Base-by-base conservation (phyloP, 106 monocot species). In the Dendrobium nobile region DNA sequence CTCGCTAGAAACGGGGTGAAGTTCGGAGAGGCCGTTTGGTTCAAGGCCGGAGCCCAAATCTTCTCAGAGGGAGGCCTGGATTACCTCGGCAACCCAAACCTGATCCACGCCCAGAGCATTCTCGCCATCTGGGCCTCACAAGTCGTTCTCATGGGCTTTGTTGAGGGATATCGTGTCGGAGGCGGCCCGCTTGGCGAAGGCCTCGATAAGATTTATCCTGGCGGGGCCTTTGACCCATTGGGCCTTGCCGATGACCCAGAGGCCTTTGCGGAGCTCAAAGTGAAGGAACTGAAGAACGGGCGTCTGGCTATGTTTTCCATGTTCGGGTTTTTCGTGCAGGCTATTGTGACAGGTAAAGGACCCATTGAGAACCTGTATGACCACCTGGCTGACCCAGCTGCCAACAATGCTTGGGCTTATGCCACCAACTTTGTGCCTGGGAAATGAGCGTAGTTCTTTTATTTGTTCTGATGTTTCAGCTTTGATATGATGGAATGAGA, bases 401-500 rank as follows among this genome's bases (percentile, higher is more conserved):
- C 80, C 54, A 89, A 89, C 81, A 89, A 89, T 48, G 93, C 93
- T 7, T 93, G 93, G 93, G 88, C 91, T 7, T 93, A 84, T 72
- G 93, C 93, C 75, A 93, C 93, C 90, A 93, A 93, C 85, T 93
- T 93, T 73, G 93, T 87, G 18, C 93, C 93, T 20, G 93, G 93
- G 44, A 93, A 90, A 70, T 91, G 75, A 88, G 51, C 16, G 51
- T 17, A 13, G 10, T 51, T 51, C 15, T 13, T 51, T 51, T 0
- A 15, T 51, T 51, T 11, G 51, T 51, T 11, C 2, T 4, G 45
- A 15, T 51, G 51, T 13, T 51, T 51, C 13, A 10, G 2, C 3
- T 13, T 11, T 51, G 51, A 13, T 2, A 13, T 51, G 13, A 51
- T 51, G 51, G 13, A 51, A 51, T 51, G 51, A 13, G 51, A 51